phyloP scores from a whole-genome alignment of 2,329 filamentous ascomycete species.

The Apiospora sp. region DNA sequence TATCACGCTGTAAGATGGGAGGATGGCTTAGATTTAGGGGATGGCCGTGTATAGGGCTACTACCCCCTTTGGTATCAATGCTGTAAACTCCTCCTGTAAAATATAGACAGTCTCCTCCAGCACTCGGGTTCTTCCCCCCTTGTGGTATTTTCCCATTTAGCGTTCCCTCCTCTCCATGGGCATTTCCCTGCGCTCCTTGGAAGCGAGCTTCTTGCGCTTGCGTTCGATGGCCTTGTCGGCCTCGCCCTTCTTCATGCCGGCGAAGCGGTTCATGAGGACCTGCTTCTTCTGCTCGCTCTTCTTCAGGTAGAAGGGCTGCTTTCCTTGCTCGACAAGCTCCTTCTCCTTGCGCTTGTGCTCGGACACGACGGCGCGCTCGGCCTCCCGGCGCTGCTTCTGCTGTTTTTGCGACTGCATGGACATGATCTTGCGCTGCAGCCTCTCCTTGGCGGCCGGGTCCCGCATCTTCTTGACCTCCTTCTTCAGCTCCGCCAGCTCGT shows the following conservation, averaged over 20 bases:
- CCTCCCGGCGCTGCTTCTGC: conserved; percentile 73
- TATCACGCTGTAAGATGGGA: conserved; percentile 11
- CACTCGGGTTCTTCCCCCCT: neutral
- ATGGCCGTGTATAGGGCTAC: neutral
- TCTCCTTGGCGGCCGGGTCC: conserved; percentile 61
- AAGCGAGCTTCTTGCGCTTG: conserved; percentile 86
- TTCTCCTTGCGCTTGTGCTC: conserved; percentile 86
- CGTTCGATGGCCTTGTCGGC: conserved; percentile 85
- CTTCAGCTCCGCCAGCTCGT: conserved; percentile 82
- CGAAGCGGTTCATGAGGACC: conserved; percentile 79
- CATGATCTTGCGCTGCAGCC: conserved; percentile 75
- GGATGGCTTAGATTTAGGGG: neutral
- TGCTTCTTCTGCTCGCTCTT: conserved; percentile 89
- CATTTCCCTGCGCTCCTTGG: conserved; percentile 84
- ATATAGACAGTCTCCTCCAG: conserved; percentile 14
- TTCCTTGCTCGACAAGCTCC: conserved; percentile 84
- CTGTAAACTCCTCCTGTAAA: neutral
- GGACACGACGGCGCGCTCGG: conserved; percentile 72
- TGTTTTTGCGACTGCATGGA: conserved; percentile 83
- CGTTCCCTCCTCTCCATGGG: conserved; percentile 59
- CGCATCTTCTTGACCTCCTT: conserved; percentile 67
- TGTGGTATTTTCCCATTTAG: neutral
- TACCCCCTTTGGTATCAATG: conserved; percentile 13
- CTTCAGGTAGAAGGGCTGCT: conserved; percentile 94
- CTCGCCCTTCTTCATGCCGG: conserved; percentile 84